Percentiles rank a stretch among this genome's conserved stretches.
Evolutionary conservation across 2,329 filamentous ascomycete species (phyloP).

Genomic region (Ceratocystis eucalypticola): DNA sequence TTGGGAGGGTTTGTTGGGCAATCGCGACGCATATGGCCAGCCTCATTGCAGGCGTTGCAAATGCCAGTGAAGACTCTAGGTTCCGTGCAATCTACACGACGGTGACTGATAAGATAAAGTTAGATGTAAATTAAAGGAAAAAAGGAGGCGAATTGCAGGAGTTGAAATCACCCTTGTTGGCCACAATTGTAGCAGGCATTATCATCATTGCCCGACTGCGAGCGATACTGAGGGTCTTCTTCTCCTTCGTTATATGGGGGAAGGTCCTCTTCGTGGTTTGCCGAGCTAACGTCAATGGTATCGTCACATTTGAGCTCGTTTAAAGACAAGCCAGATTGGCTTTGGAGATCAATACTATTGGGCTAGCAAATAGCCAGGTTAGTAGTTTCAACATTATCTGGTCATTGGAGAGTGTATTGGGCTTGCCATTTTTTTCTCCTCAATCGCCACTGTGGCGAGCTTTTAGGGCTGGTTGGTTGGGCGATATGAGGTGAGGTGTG

Average conservation of each 20-base stretch:
- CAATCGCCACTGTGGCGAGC: neutral
- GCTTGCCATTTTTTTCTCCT: neutral
- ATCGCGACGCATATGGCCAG: slow-evolving; percentile 43
- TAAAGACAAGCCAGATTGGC: neutral
- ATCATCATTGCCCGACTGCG: neutral
- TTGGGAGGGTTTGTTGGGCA: slow-evolving; percentile 47
- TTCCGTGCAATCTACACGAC: slow-evolving; percentile 28
- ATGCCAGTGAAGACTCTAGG: slow-evolving; percentile 21
- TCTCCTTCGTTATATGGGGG: too few species aligned
- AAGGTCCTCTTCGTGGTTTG: neutral
- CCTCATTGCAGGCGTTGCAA: slow-evolving; percentile 36
- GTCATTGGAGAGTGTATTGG: neutral
- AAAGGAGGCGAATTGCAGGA: neutral
- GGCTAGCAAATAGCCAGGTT: neutral
- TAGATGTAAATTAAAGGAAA: neutral
- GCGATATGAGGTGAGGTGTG: neutral
- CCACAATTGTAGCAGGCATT: neutral
- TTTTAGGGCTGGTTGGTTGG: neutral
- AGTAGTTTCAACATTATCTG: neutral
- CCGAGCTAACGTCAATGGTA: neutral
- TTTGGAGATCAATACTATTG: neutral
- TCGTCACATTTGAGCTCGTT: neutral
- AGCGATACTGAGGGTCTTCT: neutral
- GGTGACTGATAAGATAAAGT: slow-evolving; percentile 18
- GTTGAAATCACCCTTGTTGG: neutral